Evolutionary conservation across 306 rosid species (phyloP), one percentile per base, ranked within the genome.

Genomic region (Fagus crenata): DNA sequence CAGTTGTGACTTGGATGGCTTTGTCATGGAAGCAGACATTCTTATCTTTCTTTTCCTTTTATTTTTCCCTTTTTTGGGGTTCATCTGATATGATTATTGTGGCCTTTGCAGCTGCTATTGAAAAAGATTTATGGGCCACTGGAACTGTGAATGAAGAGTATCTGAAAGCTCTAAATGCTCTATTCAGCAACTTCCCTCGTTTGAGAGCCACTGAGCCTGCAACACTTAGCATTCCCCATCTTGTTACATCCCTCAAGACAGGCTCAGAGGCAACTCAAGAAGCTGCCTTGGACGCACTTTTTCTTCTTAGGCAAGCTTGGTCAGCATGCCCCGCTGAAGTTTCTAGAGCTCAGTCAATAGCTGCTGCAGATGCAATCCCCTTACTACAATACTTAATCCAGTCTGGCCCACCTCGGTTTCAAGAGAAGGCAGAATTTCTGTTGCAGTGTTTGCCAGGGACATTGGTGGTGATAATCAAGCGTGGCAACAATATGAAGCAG

Each of bases 241-340:
- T 96, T 64, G 96, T 96, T 9, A 96, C 98, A 79, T 84, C 98
- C 82, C 88, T 96, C 78, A 96, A 96, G 83, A 87, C 96, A 61
- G 98, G 99, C 68, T 86, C 98, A 4, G 99, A 96, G 84, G 97
- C 96, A 77, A 91, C 97, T 78, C 99, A 96, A 79, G 99, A 96
- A 90, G 98, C 98, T 72, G 96, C 98, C 22, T 83, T 96, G 84
- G 98, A 96, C 71, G 89, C 98, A 14, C 97, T 96, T 46, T 96
- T 96, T 85, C 92, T 96, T 81, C 93, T 96, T 33, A 86, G 98
- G 78, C 99, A 96, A 96, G 99, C 99, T 83, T 96, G 99, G 99
- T 92, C 98, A 49, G 99, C 99, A 28, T 96, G 98, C 80, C 97
- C 99, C 1, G 99, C 97, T 15, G 99, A 96, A 78, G 91, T 96